These are phyloP conservation scores for Graphiopsis chlorocephala DNA, from an alignment of 2,329 filamentous ascomycete species.

Conservation along the genomic window DNA sequence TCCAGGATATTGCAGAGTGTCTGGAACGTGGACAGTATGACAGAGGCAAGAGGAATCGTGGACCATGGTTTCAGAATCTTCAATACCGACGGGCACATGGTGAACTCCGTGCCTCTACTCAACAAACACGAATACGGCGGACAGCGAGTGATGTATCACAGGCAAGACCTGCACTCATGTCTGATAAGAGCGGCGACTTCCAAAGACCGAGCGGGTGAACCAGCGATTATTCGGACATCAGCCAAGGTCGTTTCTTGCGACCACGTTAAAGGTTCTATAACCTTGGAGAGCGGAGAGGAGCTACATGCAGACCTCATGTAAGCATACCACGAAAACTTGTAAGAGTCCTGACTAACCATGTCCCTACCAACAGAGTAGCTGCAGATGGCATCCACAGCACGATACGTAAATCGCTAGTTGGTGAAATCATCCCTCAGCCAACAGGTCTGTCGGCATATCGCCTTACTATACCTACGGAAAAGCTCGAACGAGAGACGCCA, in stretches of 20 bases:
- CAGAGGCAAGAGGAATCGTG: constrained; percentile 33
- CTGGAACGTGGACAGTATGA: constrained; percentile 10
- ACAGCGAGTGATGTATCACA: constrained; percentile 42
- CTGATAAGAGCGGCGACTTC: constrained; percentile 30
- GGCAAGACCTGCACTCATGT: constrained; percentile 41
- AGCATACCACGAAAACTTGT: neutral
- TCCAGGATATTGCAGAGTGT: constrained; percentile 30
- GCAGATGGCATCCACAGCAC: constrained; percentile 38
- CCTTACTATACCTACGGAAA: constrained; percentile 32
- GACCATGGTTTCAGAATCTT: constrained; percentile 40
- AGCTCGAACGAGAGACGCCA: constrained; percentile 21
- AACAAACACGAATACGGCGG: constrained; percentile 36
- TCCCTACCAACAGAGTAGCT: constrained; percentile 25
- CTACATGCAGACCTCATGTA: constrained; percentile 33
- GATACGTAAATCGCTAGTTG: constrained; percentile 27
- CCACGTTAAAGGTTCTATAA: constrained; percentile 29
- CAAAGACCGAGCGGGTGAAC: constrained; percentile 22
- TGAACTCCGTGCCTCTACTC: constrained; percentile 34
- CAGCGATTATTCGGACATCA: constrained; percentile 30
- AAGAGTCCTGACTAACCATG: neutral
- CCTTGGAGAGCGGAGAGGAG: constrained; percentile 35
- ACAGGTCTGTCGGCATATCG: constrained; percentile 43
- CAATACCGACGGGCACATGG: constrained; percentile 32
- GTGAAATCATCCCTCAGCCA: constrained; percentile 27
- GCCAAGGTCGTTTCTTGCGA: constrained; percentile 27